phyloP scores from a whole-genome alignment of 2,329 filamentous ascomycete genomes.

The Drechslerella dactyloides region DNA sequence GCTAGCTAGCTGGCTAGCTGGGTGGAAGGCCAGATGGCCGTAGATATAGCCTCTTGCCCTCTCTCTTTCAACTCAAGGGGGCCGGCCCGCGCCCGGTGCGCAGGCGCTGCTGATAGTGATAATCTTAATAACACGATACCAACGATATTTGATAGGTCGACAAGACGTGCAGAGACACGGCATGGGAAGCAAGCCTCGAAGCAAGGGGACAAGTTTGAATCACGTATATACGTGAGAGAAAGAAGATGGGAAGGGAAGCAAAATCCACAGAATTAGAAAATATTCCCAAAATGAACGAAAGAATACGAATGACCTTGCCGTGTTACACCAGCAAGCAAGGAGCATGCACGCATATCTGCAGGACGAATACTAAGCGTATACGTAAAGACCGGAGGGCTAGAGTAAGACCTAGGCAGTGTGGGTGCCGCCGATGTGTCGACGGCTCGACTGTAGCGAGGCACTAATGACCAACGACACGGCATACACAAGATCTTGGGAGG shows the following conservation, averaged over 20 bases:
- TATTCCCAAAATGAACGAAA: not conserved
- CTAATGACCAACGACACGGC: not conserved
- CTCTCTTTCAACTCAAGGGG: conserved; percentile 1
- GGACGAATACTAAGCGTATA: conserved; percentile 18
- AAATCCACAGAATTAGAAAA: not conserved
- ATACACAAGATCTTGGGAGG: not conserved
- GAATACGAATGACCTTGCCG: not conserved
- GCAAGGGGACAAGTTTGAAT: no score
- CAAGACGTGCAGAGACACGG: not conserved
- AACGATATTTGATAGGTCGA: not conserved
- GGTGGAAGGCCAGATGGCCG: not conserved
- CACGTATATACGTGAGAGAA: not conserved
- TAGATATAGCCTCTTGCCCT: not conserved
- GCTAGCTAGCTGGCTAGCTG: not conserved
- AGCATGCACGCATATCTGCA: not conserved
- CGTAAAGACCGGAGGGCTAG: conserved; percentile 10
- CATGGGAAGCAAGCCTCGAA: not conserved
- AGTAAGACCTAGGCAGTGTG: not conserved
- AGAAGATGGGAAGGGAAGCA: not conserved
- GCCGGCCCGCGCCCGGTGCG: not conserved
- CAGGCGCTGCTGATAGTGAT: no score
- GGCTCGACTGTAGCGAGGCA: no score
- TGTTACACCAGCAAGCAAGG: conserved; percentile 26
- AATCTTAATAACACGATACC: no score
- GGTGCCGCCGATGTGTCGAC: no score